Percentiles rank a stretch among this genome's conserved stretches.
phyloP scores from a whole-genome alignment of 495 filamentous ascomycete genomes.

The Lasiosphaeria ovina region DNA sequence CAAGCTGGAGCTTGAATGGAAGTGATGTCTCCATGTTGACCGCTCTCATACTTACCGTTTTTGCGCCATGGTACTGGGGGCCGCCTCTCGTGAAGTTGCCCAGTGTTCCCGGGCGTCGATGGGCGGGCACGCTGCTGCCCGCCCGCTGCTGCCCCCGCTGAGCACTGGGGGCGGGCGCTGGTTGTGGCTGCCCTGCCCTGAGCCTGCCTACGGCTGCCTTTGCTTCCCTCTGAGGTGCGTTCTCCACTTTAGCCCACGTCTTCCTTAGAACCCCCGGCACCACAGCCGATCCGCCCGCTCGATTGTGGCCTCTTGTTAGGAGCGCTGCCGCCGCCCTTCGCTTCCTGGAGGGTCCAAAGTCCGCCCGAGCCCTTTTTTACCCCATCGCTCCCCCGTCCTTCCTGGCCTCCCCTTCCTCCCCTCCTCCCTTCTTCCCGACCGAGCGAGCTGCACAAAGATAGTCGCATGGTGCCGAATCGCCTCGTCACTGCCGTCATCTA shows the following conservation, averaged over 20 bases:
- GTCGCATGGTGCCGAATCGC: neutral
- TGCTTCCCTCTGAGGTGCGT: slow-evolving; percentile 9
- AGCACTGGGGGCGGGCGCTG: no score
- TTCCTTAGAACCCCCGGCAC: slow-evolving; percentile 34
- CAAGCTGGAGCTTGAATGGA: no score
- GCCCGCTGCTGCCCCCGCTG: no score
- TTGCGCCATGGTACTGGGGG: no score
- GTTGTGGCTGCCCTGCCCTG: no score
- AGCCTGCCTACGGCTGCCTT: slow-evolving; percentile 7
- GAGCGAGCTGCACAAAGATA: slow-evolving; percentile 6
- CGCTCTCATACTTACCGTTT: no score
- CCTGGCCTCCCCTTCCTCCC: slow-evolving; percentile 22
- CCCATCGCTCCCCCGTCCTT: slow-evolving; percentile 32
- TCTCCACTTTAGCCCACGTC: slow-evolving; percentile 30
- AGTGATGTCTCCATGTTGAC: no score
- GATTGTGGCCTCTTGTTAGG: slow-evolving; percentile 30
- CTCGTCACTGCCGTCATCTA: neutral
- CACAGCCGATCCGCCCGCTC: slow-evolving; percentile 42
- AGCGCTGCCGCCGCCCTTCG: slow-evolving; percentile 35
- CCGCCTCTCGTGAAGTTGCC: no score
- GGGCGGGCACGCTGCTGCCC: no score
- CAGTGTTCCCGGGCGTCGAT: no score
- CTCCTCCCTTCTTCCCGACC: slow-evolving; percentile 9
- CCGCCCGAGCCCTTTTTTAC: slow-evolving; percentile 37
- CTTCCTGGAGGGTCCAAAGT: slow-evolving; percentile 26